Evolutionary conservation across 1,284 basidiomycete genomes (phyloP).

Genomic region (Takashimella tepidaria): DNA sequence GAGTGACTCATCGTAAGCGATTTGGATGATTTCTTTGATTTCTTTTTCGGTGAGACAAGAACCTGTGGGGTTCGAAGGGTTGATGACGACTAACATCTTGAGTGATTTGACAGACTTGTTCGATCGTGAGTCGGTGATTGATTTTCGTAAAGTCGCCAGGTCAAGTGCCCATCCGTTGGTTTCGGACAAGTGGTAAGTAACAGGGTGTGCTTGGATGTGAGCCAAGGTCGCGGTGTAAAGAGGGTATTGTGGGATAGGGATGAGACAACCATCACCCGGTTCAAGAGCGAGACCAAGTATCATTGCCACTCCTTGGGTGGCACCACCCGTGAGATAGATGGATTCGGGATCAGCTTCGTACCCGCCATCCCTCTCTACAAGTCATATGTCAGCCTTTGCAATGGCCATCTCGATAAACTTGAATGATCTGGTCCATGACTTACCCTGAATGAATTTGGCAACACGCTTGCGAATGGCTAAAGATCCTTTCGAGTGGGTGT

Average conservation of each 20-base stretch:
- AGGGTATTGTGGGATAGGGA: constrained; percentile 95
- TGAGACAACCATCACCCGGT: constrained; percentile 43
- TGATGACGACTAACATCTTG: constrained; percentile 83
- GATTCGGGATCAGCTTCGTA: constrained; percentile 70
- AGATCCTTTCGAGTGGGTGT: constrained; percentile 88
- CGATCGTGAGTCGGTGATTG: constrained; percentile 60
- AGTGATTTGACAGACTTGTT: constrained; percentile 56
- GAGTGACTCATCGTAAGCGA: constrained; percentile 74
- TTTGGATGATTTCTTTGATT: constrained; percentile 63
- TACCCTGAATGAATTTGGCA: constrained; percentile 75
- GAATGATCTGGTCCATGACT: no score
- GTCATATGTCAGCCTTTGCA: neutral
- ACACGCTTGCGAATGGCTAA: constrained; percentile 78
- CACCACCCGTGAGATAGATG: constrained; percentile 88
- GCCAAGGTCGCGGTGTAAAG: constrained; percentile 88
- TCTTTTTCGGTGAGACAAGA: constrained; percentile 65
- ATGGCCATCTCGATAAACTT: no score
- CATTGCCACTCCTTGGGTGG: constrained; percentile 83
- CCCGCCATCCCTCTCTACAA: constrained; percentile 72
- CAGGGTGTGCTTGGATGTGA: constrained; percentile 65
- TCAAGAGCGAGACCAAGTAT: constrained; percentile 53
- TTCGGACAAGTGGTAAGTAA: constrained; percentile 84
- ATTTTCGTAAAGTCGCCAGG: constrained; percentile 59
- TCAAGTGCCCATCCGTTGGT: constrained; percentile 74
- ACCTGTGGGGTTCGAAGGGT: constrained; percentile 90